These are phyloP conservation scores for Thelephora ganbajun DNA, from an alignment of 768 basidiomycete genomes.

Conservation along the genomic window DNA sequence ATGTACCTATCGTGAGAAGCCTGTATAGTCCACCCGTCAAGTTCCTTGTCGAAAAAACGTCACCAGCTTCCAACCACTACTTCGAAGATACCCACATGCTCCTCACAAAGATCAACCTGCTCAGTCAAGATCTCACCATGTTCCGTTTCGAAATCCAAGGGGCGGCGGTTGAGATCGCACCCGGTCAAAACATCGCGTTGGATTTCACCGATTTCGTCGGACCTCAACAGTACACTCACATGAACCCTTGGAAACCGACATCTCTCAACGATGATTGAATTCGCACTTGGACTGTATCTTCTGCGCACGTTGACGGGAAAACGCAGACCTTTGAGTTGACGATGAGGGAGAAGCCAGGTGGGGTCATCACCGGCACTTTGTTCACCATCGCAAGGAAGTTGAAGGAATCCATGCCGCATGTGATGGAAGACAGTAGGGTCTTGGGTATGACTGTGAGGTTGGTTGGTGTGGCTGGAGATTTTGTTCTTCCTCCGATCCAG, in stretches of 20 bases:
- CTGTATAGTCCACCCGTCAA: constrained; percentile 49
- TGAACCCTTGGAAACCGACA: constrained; percentile 29
- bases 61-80: constrained; percentile 7
- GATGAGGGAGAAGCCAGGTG: constrained; percentile 39
- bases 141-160: constrained; percentile 33
- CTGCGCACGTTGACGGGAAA: constrained; percentile 12
- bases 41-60: constrained; percentile 33
- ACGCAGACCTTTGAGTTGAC: constrained; percentile 29
- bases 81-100: constrained; percentile 24
- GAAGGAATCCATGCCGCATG: constrained; percentile 23
- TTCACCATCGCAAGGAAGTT: constrained; percentile 34
- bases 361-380: constrained; percentile 41
- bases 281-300: constrained; percentile 50
- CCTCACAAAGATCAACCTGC: constrained; percentile 15
- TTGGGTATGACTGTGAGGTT: constrained; percentile 30
- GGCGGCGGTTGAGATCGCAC: constrained; percentile 15
- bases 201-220: constrained; percentile 41
- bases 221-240: constrained; percentile 32
- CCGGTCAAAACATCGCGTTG: constrained; percentile 41
- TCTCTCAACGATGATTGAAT: constrained; percentile 47
- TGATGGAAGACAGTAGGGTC: constrained; percentile 24
- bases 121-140: constrained; percentile 35
- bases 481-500: constrained; percentile 18
- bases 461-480: constrained; percentile 40
- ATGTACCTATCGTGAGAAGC: constrained; percentile 19